phyloP scores from a whole-genome alignment of 163 green algal species.

The Chlamydomonas reinhardtii region DNA sequence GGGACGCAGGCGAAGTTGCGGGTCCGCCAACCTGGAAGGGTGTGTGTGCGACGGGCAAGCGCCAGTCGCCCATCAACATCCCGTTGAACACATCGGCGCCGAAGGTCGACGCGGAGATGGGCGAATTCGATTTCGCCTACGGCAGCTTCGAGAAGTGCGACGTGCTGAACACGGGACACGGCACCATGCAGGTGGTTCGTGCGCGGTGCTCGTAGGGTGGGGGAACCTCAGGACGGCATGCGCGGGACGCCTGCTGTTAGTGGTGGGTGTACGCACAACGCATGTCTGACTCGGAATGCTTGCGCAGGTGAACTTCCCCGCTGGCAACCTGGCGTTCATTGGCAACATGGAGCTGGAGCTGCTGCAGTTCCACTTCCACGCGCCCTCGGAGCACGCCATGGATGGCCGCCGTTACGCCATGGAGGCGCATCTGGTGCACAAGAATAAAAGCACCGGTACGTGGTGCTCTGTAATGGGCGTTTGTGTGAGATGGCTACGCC shows the following conservation, averaged over 20 bases:
- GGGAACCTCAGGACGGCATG: too few relatives aligned
- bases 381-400: constrained; percentile 85
- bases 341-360: constrained; percentile 74
- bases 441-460: constrained; percentile 64
- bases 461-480: too few relatives aligned
- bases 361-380: constrained; percentile 92
- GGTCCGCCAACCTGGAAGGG: constrained; percentile 62
- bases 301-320: constrained; percentile 73
- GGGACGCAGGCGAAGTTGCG: constrained; percentile 32
- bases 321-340: constrained; percentile 62
- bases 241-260: too few relatives aligned
- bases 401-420: constrained; percentile 74
- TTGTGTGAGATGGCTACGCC: too few relatives aligned
- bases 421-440: constrained; percentile 90
- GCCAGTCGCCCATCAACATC: constrained; percentile 73
- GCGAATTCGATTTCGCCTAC: constrained; percentile 65
- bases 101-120: constrained; percentile 50
- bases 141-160: constrained; percentile 50
- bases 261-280: too few relatives aligned
- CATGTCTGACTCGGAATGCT: too few relatives aligned
- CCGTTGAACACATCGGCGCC: constrained; percentile 42
- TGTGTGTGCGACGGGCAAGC: constrained; percentile 57
- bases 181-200: constrained; percentile 84
- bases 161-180: constrained; percentile 78
- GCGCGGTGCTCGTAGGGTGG: too few relatives aligned